phyloP scores from a whole-genome alignment of 1,139 yeast genomes.

The Diutina pseudorugosa region DNA sequence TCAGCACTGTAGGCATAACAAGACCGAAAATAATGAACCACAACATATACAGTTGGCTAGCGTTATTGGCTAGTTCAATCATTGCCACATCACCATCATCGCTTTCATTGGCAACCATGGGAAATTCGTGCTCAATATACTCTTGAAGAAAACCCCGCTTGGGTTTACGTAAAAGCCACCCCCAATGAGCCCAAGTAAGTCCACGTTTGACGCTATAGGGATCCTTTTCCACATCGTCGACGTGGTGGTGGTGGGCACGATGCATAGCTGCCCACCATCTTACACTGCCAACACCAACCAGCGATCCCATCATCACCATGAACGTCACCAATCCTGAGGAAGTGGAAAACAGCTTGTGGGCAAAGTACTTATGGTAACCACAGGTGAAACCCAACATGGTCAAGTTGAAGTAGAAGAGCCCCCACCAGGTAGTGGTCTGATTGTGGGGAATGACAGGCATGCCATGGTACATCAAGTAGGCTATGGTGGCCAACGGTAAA shows the following conservation, averaged over 20 bases:
- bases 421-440: constrained; percentile 18
- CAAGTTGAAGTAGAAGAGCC: constrained; percentile 24
- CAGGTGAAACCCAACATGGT: constrained; percentile 33
- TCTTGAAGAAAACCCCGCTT: constrained; percentile 24
- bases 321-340: not conserved
- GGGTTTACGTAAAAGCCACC: constrained; percentile 50
- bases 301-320: constrained; percentile 32
- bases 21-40: constrained; percentile 35
- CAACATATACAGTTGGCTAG: constrained; percentile 32
- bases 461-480: constrained; percentile 12
- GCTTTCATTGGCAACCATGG: constrained; percentile 11
- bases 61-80: constrained; percentile 38
- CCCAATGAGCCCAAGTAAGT: constrained; percentile 46
- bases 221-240: constrained; percentile 54
- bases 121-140: constrained; percentile 31
- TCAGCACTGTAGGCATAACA: constrained; percentile 34
- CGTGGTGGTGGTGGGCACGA: constrained; percentile 56
- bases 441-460: constrained; percentile 12
- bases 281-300: constrained; percentile 52
- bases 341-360: constrained; percentile 44
- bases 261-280: constrained; percentile 56
- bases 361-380: constrained; percentile 57
- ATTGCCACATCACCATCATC: constrained; percentile 17
- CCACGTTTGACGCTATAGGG: constrained; percentile 57
- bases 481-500: constrained; percentile 17